Evolutionary conservation across 2,329 filamentous ascomycete genomes (phyloP), one percentile per base, ranked within the genome.

Genomic region (Colletotrichum sublineola): DNA sequence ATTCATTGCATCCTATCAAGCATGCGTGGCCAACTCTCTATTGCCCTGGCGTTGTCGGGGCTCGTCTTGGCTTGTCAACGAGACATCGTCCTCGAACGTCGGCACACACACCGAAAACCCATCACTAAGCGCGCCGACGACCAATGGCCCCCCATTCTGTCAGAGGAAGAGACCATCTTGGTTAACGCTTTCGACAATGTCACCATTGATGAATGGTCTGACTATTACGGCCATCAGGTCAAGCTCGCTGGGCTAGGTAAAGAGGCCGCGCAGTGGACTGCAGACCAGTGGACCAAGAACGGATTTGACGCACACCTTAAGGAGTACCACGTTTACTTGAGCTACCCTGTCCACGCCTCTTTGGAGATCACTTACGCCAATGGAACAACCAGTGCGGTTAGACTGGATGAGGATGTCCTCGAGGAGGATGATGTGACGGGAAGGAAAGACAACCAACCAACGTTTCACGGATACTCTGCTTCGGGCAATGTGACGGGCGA

Each of bases 391-490:
- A 92, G 87, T 61, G 88, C 92, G 76, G 92, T 93, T 2, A 89
- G 86, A 5, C 80, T 96, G 63, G 90, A 92, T 75, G 93, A 96
- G 80, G 91, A 94, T 75, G 87, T 93, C 1, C 81, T 96, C 2
- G 85, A 90, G 6, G 90, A 94, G 72, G 94, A 96, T 78, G 86
- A 89, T n/a, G 94, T 93, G 0, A 93, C 90, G 40, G 87, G 90
- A n/a, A 84, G 92, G 44, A 83, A 86, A 7, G 88, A 93, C 73
- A 86, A 92, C 38, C 87, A 95, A 31, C 93, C 94, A 7, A 94
- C 91, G 0, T 97, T 96, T 81, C 92, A 96, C 75, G 94, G 93
- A 14, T 97, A 96, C 79, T 94, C 93, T 1, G 93, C 93, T 0
- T 92, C 85, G 44, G 94, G 94, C 0, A 93, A 93, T 78, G 93